Base-by-base conservation (phyloP, 345 rosid species). In the Mallotus nudiflorus region DNA sequence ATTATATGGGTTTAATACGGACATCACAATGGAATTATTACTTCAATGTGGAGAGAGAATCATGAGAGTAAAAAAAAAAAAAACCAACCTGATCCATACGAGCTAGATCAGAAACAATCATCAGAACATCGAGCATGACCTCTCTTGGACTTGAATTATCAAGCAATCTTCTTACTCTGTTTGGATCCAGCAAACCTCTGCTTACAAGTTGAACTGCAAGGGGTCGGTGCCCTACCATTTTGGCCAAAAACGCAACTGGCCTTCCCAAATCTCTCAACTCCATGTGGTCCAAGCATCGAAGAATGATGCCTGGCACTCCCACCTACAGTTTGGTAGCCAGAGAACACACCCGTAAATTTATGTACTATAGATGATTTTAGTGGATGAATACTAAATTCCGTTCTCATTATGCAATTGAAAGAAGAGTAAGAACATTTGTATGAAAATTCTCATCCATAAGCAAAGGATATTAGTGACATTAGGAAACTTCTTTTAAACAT, bases 31-130 rank as follows among this genome's bases (percentile, higher is more conserved):
- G 3, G 42, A 11, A 8, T 44, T 40, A 14, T 42, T 62, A 40
- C 14, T 13, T 42, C 29, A 61, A 61, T 52, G n/a, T 50, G 31
- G 16, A 51, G 46, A 42, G n/a, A 67, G 39, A 22, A 55, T 27
- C 13, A 35, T 15, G 50, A 6, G 33, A 29, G n/a, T n/a, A n/a
- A n/a, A 31, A 20, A 2, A 20, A 28, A 62, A 14, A 51, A 61
- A 82, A 71, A 16, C 85, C 82, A 66, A 94, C 99, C 91, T 92
- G 85, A 77, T 95, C 92, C 99, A 90, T 90, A 22, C 97, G 92
- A 33, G 98, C 92, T 59, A 90, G 82, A 84, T 95, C 99, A 71
- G 98, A 95, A 67, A 92, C 76, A 52, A 92, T 92, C 97, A 90
- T 95, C 89, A 95, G 59, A 67, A 81, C 76, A 81, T 95, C 99